These are phyloP conservation scores for Gloeophyllum trabeum DNA, from an alignment of 768 basidiomycete species.

Conservation along the genomic window DNA sequence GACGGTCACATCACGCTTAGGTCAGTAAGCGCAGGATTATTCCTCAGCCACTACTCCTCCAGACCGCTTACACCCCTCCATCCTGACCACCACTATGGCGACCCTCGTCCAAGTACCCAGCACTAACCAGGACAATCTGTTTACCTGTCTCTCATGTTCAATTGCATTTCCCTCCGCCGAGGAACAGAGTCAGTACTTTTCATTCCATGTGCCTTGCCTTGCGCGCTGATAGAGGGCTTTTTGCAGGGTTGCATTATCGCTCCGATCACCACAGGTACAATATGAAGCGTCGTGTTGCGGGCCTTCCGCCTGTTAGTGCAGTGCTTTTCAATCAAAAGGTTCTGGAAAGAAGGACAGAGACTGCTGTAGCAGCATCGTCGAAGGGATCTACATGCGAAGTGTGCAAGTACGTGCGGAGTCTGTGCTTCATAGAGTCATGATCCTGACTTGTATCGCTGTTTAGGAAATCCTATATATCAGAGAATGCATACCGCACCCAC, in stretches of 20 bases:
- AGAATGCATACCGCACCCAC: conserved; percentile 85
- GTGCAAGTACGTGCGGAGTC: conserved; percentile 43
- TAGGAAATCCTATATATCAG: conserved; percentile 84
- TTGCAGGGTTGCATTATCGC: conserved; percentile 72
- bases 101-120: too few species aligned
- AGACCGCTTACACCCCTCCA: too few species aligned
- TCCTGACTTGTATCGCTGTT: conserved; percentile 1
- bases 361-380: conserved; percentile 50
- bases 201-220: neutral
- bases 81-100: too few species aligned
- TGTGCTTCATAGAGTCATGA: neutral
- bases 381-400: conserved; percentile 56
- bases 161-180: conserved; percentile 78
- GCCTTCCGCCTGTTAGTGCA: conserved; percentile 73
- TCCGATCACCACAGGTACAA: conserved; percentile 97
- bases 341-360: conserved; percentile 65
- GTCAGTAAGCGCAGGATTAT: too few species aligned
- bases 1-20: too few species aligned
- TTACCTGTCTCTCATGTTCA: conserved; percentile 86
- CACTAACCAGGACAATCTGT: too few species aligned
- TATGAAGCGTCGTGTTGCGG: conserved; percentile 92
- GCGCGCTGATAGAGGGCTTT: conserved; percentile 2
- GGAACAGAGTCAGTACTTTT: conserved; percentile 62
- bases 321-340: conserved; percentile 83
- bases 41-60: too few species aligned